Conservation (phyloP, 176 grass and related monocot species). For the Leersia perrieri region DNA sequence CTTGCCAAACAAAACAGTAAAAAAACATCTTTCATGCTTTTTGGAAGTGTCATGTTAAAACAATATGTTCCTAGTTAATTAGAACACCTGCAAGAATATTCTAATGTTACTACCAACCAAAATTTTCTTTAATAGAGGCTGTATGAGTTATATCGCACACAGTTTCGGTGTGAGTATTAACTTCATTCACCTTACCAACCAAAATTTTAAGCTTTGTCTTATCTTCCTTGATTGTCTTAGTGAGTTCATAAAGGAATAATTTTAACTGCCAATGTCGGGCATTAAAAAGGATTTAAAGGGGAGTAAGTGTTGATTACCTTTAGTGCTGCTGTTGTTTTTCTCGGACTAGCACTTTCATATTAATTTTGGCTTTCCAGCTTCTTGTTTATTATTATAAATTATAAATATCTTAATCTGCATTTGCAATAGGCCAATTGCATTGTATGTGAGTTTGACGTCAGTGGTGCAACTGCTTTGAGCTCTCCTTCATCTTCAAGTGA, state of each 20-base stretch:
- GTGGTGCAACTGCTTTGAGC: conserved; percentile 74
- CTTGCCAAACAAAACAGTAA: not conserved
- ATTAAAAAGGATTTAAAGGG: not conserved
- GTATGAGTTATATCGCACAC: not conserved
- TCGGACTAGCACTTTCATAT: not conserved
- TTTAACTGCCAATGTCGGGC: not conserved
- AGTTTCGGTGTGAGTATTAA: not conserved
- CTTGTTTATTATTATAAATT: conserved; percentile 3
- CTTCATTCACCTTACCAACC: not conserved
- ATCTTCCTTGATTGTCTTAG: not conserved
- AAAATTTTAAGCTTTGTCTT: not conserved
- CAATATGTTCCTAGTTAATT: conserved; percentile 9
- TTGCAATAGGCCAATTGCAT: conserved; percentile 76
- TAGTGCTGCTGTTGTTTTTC: not conserved
- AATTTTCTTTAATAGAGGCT: too few relatives aligned
- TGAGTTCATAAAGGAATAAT: not conserved
- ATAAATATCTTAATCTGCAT: not conserved
- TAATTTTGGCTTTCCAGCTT: conserved; percentile 2
- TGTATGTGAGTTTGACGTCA: conserved; percentile 85
- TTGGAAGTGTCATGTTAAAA: conserved; percentile 8
- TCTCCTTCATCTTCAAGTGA: conserved; percentile 81
- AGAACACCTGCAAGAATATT: not conserved
- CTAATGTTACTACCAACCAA: too few relatives aligned
- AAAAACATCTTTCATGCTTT: not conserved
- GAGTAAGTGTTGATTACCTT: not conserved